Percentiles rank a stretch among this genome's conserved stretches.
These are phyloP conservation scores for Usnea hakonensis DNA, from an alignment of 495 filamentous ascomycete species.

Conservation along the genomic window DNA sequence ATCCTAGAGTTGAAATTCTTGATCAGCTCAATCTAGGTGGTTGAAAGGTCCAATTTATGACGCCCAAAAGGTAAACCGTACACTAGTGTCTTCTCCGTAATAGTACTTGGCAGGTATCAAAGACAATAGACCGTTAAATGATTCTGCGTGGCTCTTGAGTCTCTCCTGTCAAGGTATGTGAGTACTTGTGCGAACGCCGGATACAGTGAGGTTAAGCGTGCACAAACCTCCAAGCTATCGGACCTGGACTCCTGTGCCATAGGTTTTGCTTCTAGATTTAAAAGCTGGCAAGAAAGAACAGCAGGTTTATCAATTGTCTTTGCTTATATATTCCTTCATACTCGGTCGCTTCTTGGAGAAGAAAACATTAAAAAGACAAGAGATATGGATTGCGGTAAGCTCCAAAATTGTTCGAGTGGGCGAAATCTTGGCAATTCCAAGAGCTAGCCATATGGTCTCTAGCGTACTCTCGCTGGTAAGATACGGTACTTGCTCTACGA, in stretches of 20 bases:
- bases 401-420: conserved; percentile 12
- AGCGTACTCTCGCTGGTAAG: not conserved
- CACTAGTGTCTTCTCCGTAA: conserved; percentile 76
- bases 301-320: not conserved
- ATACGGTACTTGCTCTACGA: not conserved
- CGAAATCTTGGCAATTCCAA: conserved; percentile 11
- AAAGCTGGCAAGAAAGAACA: not conserved
- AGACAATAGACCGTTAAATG: conserved; percentile 86
- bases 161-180: conserved; percentile 54
- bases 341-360: not conserved
- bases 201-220: not conserved
- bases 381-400: not conserved
- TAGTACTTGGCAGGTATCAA: conserved; percentile 90
- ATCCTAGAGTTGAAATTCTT: conserved; percentile 41
- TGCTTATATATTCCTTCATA: too few relatives aligned
- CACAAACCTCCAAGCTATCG: conserved; percentile 18
- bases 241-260: conserved; percentile 16
- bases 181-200: not conserved
- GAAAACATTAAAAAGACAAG: not conserved
- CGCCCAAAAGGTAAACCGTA: conserved; percentile 42
- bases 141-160: conserved; percentile 71
- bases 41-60: conserved; percentile 10
- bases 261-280: not conserved
- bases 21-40: conserved; percentile 2
- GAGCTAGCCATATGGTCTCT: not conserved